Conservation (phyloP, 345 rosid species). For the Rhodamnia rubescens region DNA sequence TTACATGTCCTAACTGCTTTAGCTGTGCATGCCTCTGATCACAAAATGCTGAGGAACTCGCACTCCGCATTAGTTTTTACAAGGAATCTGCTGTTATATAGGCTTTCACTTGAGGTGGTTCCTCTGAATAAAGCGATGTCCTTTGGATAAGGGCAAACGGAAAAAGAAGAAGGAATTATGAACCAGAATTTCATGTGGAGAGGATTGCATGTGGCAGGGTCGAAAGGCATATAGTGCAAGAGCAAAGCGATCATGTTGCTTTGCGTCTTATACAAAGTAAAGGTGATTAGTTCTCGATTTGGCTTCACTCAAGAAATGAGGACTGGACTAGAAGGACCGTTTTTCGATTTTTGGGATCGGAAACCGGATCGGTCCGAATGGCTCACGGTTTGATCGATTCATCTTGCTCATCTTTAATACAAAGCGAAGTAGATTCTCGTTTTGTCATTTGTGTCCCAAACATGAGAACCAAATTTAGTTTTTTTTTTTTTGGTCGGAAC, state of each 20-base stretch:
- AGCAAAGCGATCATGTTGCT: neutral
- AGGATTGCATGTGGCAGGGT: neutral
- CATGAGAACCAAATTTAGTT: no score
- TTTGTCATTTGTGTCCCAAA: no score
- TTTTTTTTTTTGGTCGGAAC: neutral
- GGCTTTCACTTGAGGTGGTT: neutral
- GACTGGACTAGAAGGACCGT: no score
- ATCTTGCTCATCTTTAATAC: no score
- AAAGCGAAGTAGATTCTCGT: no score
- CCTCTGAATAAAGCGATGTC: neutral
- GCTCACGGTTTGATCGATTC: no score
- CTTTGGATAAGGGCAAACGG: neutral
- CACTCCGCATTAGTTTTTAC: neutral
- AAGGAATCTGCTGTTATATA: neutral
- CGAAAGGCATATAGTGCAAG: neutral
- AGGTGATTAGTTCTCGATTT: no score
- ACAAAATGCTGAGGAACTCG: neutral
- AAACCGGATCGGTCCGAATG: no score
- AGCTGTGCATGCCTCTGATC: neutral
- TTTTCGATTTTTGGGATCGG: no score
- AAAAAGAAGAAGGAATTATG: neutral
- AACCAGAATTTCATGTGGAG: neutral
- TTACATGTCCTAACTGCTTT: neutral
- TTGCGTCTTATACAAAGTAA: neutral
- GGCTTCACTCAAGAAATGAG: no score